Evolutionary conservation across 345 rosid genomes (phyloP).

Genomic region (Linum usitatissimum): DNA sequence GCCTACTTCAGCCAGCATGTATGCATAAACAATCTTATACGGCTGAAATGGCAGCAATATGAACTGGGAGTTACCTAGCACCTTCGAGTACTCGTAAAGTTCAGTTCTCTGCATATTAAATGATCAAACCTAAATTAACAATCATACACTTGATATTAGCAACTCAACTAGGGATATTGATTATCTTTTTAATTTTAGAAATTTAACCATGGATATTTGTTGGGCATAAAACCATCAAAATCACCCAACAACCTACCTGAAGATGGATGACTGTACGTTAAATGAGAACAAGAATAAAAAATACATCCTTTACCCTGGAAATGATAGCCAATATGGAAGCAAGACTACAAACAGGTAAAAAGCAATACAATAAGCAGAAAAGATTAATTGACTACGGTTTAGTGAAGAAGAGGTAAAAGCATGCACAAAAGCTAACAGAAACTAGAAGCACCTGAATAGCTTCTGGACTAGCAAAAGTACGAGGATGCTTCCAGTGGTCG

Average conservation of each 20-base stretch:
- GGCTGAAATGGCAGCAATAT: constrained; percentile 85
- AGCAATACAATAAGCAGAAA: no score
- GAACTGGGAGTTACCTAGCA: constrained; percentile 92
- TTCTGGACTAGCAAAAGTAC: constrained; percentile 68
- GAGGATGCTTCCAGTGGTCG: constrained; percentile 76
- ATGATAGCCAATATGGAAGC: background rate
- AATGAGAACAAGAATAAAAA: background rate
- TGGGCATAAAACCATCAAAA: background rate
- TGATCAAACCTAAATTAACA: constrained; percentile 18
- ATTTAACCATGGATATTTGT: no score
- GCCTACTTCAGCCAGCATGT: constrained; percentile 97
- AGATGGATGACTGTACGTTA: background rate
- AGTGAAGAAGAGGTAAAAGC: no score
- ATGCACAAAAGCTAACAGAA: background rate
- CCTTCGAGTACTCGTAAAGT: constrained; percentile 87
- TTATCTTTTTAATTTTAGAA: no score
- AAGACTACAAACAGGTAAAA: background rate
- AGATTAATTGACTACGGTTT: no score
- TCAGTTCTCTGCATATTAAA: constrained; percentile 79
- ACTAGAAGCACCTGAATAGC: constrained; percentile 59
- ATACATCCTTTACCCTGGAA: background rate
- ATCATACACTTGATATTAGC: no score
- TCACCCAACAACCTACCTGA: background rate
- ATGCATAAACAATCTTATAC: constrained; percentile 86
- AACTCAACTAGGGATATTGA: no score